Percentiles rank a stretch among this genome's conserved stretches.
These are phyloP conservation scores for Salisapilia sapeloensis DNA, from an alignment of 352 stramenopile species.

Conservation along the genomic window DNA sequence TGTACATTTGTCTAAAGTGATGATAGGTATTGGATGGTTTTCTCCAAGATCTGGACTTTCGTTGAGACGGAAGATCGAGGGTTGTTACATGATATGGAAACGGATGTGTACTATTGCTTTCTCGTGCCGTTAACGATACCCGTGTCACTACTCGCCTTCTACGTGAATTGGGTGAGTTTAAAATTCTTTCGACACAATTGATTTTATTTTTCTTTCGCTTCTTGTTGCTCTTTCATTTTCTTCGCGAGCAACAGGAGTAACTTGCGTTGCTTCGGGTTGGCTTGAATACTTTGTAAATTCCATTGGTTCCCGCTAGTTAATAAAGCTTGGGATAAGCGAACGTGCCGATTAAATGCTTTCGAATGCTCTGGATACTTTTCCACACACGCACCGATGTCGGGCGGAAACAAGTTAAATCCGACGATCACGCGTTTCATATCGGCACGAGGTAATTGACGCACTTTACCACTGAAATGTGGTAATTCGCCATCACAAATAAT, in stretches of 20 bases:
- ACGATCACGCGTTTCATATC: slow-evolving; percentile 40
- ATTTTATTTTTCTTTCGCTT: slow-evolving; percentile 2
- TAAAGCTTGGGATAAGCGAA: slow-evolving; percentile 46
- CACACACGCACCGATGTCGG: slow-evolving; percentile 39
- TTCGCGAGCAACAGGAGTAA: slow-evolving; percentile 39
- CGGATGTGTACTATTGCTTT: slow-evolving; percentile 69
- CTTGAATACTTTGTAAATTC: slow-evolving; percentile 31
- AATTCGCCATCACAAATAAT: slow-evolving; percentile 58
- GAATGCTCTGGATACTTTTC: slow-evolving; percentile 47
- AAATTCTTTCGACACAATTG: slow-evolving; percentile 80
- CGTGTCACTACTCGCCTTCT: slow-evolving; percentile 57
- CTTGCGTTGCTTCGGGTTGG: slow-evolving; percentile 43
- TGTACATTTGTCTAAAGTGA: too few species aligned
- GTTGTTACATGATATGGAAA: slow-evolving; percentile 24
- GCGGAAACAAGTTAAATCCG: slow-evolving; percentile 62
- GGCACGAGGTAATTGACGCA: slow-evolving; percentile 17
- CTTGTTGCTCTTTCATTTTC: slow-evolving; percentile 33
- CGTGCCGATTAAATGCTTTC: slow-evolving; percentile 49
- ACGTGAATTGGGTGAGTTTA: slow-evolving; percentile 70
- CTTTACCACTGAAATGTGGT: slow-evolving; percentile 43
- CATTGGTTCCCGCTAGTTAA: slow-evolving; percentile 14
- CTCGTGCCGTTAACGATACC: slow-evolving; percentile 60
- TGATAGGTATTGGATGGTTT: slow-evolving; percentile 51
- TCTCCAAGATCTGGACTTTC: slow-evolving; percentile 33
- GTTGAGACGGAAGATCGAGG: slow-evolving; percentile 5